A percentile compares a stretch with the other conserved stretches of the same genome.
Evolutionary conservation across 1,139 yeast genomes (phyloP).

Genomic region (Suhomyces choctaworum): DNA sequence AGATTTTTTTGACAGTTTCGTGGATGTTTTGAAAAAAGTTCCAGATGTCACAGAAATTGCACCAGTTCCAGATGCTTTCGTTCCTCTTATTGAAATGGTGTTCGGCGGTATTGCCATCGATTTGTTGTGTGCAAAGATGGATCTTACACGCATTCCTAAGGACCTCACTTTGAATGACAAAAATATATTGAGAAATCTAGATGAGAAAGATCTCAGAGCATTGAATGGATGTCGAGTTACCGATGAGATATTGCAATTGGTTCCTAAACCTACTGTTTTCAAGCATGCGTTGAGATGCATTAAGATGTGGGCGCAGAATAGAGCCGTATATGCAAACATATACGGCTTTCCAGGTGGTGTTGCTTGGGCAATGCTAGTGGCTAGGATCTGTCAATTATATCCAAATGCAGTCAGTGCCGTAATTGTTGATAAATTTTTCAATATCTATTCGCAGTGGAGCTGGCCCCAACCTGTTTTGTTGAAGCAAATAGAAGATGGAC

Average conservation of each 20-base stretch:
- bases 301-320: conserved; percentile 93
- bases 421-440: conserved; percentile 82
- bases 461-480: conserved; percentile 98
- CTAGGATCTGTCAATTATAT: conserved; percentile 91
- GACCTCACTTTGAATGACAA: conserved; percentile 79
- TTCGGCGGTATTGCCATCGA: conserved; percentile 90
- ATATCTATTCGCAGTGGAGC: conserved; percentile 83
- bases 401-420: conserved; percentile 96
- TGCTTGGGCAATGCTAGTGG: conserved; percentile 99
- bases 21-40: conserved; percentile 60
- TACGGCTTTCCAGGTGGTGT: conserved; percentile 99
- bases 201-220: conserved; percentile 85
- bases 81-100: conserved; percentile 88
- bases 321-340: conserved; percentile 91
- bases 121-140: conserved; percentile 78
- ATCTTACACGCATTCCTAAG: conserved; percentile 77
- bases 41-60: conserved; percentile 87
- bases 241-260: conserved; percentile 84
- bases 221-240: conserved; percentile 97
- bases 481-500: conserved; percentile 95
- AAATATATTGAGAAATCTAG: conserved; percentile 77
- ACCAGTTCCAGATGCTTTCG: conserved; percentile 94
- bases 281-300: conserved; percentile 90
- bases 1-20: conserved; percentile 83
- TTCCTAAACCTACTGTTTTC: conserved; percentile 91